Conservation (phyloP, 371 early-diverging fungal genomes). For the Circinella umbellata region DNA sequence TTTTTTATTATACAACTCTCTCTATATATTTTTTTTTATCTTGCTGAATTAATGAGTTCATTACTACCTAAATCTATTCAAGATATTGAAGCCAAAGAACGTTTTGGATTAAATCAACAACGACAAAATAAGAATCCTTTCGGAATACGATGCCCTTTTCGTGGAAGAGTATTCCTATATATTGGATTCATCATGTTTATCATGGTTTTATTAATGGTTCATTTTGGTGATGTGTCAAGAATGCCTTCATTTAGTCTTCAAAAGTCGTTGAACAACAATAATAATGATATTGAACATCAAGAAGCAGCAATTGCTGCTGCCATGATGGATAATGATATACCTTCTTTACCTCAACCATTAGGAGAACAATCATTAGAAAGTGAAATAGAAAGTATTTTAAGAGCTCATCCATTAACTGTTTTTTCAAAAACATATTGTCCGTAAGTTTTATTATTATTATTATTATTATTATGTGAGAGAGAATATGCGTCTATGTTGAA, state of each 20-base stretch:
- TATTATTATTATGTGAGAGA: not conserved
- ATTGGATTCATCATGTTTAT: conserved; percentile 6
- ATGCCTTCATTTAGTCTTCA: not conserved
- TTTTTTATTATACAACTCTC: too few species aligned
- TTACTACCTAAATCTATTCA: conserved; percentile 10
- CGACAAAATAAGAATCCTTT: not conserved
- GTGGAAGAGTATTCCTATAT: not conserved
- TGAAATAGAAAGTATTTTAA: conserved; percentile 5
- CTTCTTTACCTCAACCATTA: not conserved
- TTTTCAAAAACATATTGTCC: conserved; percentile 21
- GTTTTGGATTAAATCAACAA: not conserved
- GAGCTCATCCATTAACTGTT: conserved; percentile 13
- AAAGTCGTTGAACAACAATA: not conserved
- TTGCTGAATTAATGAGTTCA: not conserved
- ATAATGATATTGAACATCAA: not conserved
- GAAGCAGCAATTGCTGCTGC: conserved; percentile 12
- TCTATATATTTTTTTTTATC: not conserved
- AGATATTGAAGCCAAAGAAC: conserved; percentile 15
- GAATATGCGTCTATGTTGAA: too few species aligned
- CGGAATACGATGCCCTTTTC: not conserved
- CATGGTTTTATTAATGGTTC: conserved; percentile 5
- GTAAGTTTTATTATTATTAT: not conserved
- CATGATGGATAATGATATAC: conserved; percentile 8
- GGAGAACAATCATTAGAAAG: not conserved
- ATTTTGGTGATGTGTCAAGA: conserved; percentile 4